Evolutionary conservation across 495 filamentous ascomycete species (phyloP).

Genomic region (Aspergillus wentii): DNA sequence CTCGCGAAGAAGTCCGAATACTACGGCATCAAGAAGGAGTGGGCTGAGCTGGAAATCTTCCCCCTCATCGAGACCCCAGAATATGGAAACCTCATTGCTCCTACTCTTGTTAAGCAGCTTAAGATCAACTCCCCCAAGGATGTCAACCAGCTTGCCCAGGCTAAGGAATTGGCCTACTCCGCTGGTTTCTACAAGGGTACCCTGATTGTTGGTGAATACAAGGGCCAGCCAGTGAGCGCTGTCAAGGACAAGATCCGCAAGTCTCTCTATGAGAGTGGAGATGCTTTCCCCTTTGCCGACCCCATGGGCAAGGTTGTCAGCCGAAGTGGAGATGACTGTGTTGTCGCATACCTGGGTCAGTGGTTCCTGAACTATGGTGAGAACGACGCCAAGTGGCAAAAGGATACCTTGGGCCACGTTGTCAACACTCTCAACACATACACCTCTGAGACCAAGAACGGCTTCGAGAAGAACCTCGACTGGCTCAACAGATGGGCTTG

Average conservation of each 20-base stretch:
- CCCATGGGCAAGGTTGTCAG: constrained; percentile 84
- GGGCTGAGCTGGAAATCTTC: constrained; percentile 81
- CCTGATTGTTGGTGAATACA: constrained; percentile 86
- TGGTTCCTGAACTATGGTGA: constrained; percentile 97
- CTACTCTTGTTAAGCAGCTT: constrained; percentile 79
- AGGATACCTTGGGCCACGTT: constrained; percentile 68
- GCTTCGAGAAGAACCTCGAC: constrained; percentile 74
- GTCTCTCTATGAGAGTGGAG: constrained; percentile 69
- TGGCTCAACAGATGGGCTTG: constrained; percentile 98
- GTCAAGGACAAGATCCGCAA: constrained; percentile 84
- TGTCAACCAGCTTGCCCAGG: constrained; percentile 79
- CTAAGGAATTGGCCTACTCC: constrained; percentile 94
- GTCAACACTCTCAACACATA: constrained; percentile 74
- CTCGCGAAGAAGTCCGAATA: constrained; percentile 95
- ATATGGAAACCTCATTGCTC: constrained; percentile 80
- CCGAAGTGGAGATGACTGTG: constrained; percentile 83
- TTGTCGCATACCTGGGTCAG: constrained; percentile 89
- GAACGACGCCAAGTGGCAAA: constrained; percentile 70
- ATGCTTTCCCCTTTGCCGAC: constrained; percentile 90
- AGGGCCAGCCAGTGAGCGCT: constrained; percentile 75
- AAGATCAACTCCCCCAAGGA: constrained; percentile 98
- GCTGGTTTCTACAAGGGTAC: constrained; percentile 96
- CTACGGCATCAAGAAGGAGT: constrained; percentile 95
- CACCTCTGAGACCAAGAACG: constrained; percentile 71
- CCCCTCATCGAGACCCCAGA: constrained; percentile 88